These are phyloP conservation scores for Fraxinus angustifolia DNA, from an alignment of 305 asterid species.

Conservation along the genomic window DNA sequence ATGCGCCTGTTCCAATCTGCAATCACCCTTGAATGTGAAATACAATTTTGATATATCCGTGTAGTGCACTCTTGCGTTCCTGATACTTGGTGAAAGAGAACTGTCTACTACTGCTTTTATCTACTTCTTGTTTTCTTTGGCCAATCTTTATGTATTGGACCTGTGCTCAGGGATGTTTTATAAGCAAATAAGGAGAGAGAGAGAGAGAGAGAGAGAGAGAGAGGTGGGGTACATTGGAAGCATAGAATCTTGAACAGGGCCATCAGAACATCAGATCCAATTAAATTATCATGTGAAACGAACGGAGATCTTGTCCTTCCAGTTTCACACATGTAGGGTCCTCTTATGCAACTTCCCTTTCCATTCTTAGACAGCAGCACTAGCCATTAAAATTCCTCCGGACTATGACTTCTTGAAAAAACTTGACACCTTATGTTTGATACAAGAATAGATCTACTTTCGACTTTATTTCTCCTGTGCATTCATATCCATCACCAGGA, in stretches of 20 bases:
- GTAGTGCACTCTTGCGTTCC: slow-evolving; percentile 21
- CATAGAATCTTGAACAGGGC: slow-evolving; percentile 69
- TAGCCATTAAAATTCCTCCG: slow-evolving; percentile 44
- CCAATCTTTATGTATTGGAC: slow-evolving; percentile 28
- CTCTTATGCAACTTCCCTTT: slow-evolving; percentile 37
- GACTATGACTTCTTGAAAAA: slow-evolving; percentile 38
- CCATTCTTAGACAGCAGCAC: slow-evolving; percentile 40
- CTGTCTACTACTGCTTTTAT: slow-evolving; percentile 28
- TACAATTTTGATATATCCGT: slow-evolving; percentile 29
- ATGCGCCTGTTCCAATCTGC: background rate
- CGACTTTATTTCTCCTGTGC: slow-evolving; percentile 38
- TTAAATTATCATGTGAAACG: slow-evolving; percentile 45
- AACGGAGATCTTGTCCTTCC: slow-evolving; percentile 48
- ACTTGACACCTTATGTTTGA: slow-evolving; percentile 54
- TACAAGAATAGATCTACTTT: slow-evolving; percentile 61
- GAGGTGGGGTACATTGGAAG: slow-evolving; percentile 44
- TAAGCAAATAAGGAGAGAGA: slow-evolving; percentile 37
- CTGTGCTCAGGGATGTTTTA: slow-evolving; percentile 48
- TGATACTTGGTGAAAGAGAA: slow-evolving; percentile 27
- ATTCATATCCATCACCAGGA: slow-evolving; percentile 41
- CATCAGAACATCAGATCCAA: slow-evolving; percentile 47
- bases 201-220: background rate
- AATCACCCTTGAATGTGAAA: background rate
- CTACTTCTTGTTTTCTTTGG: slow-evolving; percentile 21
- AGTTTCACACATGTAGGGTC: slow-evolving; percentile 55